Percentiles rank a stretch among this genome's conserved stretches.
Evolutionary conservation across 495 filamentous ascomycete genomes (phyloP).

Genomic region (Evansstolkia leycettana): DNA sequence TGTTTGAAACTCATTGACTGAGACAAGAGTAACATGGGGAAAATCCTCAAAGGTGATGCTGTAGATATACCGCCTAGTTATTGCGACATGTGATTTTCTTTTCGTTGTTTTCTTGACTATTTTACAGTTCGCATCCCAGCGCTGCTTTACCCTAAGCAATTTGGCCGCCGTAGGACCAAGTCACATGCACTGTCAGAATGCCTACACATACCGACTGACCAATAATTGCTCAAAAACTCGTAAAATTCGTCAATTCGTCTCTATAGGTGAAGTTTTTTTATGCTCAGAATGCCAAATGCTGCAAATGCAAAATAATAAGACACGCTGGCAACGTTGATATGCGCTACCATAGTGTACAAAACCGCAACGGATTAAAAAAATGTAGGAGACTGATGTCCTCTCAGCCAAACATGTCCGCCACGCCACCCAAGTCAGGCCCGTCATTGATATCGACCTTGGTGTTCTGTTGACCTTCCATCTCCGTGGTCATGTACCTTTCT

Average conservation of each 20-base stretch:
- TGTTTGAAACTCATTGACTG: no score
- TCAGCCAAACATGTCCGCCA: conserved; percentile 58
- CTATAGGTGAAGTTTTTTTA: no score
- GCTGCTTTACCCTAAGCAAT: neutral
- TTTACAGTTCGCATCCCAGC: conserved; percentile 2
- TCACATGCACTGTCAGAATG: no score
- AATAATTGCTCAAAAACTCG: no score
- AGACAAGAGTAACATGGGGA: no score
- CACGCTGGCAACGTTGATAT: no score
- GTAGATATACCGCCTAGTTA: conserved; percentile 32
- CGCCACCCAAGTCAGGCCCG: conserved; percentile 48
- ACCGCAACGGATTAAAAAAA: neutral
- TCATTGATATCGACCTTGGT: conserved; percentile 40
- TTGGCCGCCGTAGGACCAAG: neutral
- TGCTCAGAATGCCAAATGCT: no score
- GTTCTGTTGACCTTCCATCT: conserved; percentile 34
- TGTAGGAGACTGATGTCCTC: conserved; percentile 1
- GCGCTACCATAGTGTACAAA: no score
- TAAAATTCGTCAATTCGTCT: no score
- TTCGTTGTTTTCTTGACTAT: conserved; percentile 1
- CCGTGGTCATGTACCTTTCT: conserved; percentile 42
- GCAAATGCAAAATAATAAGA: no score
- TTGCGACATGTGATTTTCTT: conserved; percentile 17
- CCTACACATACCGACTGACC: no score
- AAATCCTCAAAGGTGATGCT: conserved; percentile 9